Conservation (phyloP, 2,329 filamentous ascomycete genomes). For the Sclerotinia spermophila region DNA sequence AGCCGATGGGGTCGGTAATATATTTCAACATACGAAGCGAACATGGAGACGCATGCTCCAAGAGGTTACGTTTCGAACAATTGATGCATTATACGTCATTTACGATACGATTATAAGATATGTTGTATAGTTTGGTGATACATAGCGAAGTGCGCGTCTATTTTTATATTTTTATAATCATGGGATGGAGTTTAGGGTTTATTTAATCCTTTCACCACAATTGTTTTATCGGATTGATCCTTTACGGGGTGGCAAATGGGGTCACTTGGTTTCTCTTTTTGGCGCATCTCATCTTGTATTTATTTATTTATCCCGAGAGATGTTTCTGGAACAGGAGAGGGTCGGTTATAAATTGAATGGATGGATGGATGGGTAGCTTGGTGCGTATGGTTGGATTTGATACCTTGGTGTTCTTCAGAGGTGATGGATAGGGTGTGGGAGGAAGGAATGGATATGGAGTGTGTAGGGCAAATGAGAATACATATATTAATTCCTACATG, state of each 20-base stretch:
- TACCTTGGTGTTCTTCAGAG: slow-evolving; percentile 32
- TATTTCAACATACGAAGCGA: slow-evolving; percentile 19
- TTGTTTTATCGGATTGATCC: slow-evolving; percentile 16
- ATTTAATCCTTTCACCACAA: slow-evolving; percentile 8
- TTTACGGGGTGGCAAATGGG: not conserved
- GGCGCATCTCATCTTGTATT: slow-evolving; percentile 19
- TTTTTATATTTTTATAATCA: slow-evolving; percentile 14
- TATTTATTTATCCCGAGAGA: not conserved
- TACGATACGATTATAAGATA: slow-evolving; percentile 27
- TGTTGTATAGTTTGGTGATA: slow-evolving; percentile 20
- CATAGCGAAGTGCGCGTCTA: slow-evolving; percentile 22
- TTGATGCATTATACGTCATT: slow-evolving; percentile 32
- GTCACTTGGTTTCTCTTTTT: not conserved
- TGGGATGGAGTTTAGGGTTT: slow-evolving; percentile 20
- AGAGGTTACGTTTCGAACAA: slow-evolving; percentile 25
- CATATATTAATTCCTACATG: not conserved
- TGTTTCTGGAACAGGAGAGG: slow-evolving; percentile 7
- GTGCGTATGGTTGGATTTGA: slow-evolving; percentile 30
- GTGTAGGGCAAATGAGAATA: not conserved
- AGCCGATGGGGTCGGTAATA: slow-evolving; percentile 33
- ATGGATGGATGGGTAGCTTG: slow-evolving; percentile 4
- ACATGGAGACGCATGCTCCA: slow-evolving; percentile 9
- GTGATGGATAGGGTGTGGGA: slow-evolving; percentile 9
- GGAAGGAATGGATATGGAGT: not conserved
- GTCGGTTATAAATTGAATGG: slow-evolving; percentile 30